Evolutionary conservation across 2,329 filamentous ascomycete genomes (phyloP).

Genomic region (Cryphonectria radicalis): DNA sequence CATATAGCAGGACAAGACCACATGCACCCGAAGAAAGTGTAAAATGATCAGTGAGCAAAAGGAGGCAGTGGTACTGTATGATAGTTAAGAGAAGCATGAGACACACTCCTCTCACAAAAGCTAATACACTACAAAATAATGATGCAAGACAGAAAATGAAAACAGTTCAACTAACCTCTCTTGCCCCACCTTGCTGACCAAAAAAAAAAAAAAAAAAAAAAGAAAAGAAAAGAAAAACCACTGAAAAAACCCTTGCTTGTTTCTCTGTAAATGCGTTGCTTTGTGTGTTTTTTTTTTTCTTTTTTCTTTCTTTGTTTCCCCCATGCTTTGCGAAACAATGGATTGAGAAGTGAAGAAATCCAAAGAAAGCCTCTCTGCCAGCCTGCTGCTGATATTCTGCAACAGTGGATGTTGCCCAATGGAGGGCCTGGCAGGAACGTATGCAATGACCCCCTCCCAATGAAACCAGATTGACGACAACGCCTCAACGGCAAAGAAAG

Average conservation of each 20-base stretch:
- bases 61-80: not conserved
- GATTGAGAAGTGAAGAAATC: slow-evolving; percentile 3
- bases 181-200: not conserved
- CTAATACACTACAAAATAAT: slow-evolving; percentile 8
- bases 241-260: not conserved
- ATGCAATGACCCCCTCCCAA: slow-evolving; percentile 21
- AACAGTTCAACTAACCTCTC: not conserved
- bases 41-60: not conserved
- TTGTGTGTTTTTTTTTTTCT: not conserved
- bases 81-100: not conserved
- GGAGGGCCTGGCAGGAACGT: slow-evolving; percentile 18
- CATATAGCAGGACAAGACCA: not conserved
- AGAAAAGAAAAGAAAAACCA: not conserved
- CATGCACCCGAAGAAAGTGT: not conserved
- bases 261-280: slow-evolving; percentile 14
- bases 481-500: slow-evolving; percentile 21
- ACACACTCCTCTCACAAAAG: not conserved
- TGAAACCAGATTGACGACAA: slow-evolving; percentile 16
- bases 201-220: not conserved
- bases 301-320: not conserved
- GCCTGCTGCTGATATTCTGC: not conserved
- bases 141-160: slow-evolving; percentile 3
- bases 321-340: not conserved
- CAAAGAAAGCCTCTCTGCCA: not conserved
- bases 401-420: not conserved